Evolutionary conservation across 306 rosid species (phyloP), one percentile per base, ranked within the genome.

Genomic region (Vigna hirtella): DNA sequence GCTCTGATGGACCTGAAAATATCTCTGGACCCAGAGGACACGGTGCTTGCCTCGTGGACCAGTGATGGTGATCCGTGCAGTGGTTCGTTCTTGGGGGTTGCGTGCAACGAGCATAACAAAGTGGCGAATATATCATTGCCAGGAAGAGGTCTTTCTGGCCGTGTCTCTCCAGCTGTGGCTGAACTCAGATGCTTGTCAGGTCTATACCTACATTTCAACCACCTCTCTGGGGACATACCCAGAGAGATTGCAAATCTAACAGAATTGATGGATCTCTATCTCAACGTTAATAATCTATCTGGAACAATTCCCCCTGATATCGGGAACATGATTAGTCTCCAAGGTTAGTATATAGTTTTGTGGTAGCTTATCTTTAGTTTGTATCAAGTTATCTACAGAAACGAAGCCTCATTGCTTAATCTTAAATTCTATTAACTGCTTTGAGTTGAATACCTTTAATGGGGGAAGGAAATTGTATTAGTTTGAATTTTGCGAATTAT

Each of bases 191-290:
- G 93, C 80, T 81, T 93, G 80, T 81, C 98, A 2, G 96, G 98
- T 71, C 84, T 93, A 63, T 93, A 83, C 82, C 52, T 93, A 77
- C 97, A 93, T 75, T 91, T 82, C 72, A 93, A 93, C 82, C 61
- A 64, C 68, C 84, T 93, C 56, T 85, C 86, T 4, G 97, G 98
- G 18, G 88, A 81, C 82, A 93, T 93, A 52, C 98, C 98, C 0
- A 82, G 32, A 66, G 96, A 91, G 80, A 86, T 93, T 81, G 77
- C 88, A 1, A 86, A 75, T 55, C 89, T 93, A 14, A 82, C 83
- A 34, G 98, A 89, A 62, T 87, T 93, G 72, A 52, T 70, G 7
- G 97, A 93, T 66, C 96, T 93, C 22, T 93, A 93, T 87, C 97
- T 93, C 51, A 72, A 93, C 22, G 79, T 93, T 7, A 93, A 93